Evolutionary conservation across 257 asterid species (phyloP).

Genomic region (Agastache rugosa): DNA sequence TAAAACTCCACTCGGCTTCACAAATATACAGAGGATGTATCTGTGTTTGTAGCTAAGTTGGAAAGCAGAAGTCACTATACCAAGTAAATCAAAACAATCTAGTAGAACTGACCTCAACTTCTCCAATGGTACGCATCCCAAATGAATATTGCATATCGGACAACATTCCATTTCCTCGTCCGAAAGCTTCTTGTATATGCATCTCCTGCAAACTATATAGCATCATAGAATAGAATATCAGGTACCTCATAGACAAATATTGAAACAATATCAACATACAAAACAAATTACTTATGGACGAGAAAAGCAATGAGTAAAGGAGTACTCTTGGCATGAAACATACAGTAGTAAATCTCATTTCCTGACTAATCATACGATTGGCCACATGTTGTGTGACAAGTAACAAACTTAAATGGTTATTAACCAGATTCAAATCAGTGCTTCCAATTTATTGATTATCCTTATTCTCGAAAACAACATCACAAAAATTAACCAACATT

Average conservation of each 20-base stretch:
- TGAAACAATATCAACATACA: background rate
- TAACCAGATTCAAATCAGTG: slow-evolving; percentile 11
- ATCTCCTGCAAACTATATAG: slow-evolving; percentile 62
- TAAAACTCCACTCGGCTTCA: background rate
- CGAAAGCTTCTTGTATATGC: slow-evolving; percentile 56
- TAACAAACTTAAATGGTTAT: slow-evolving; percentile 12
- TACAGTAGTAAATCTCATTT: background rate
- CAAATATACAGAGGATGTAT: background rate
- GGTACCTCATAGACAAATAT: background rate
- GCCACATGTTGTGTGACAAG: background rate
- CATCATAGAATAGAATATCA: slow-evolving; percentile 29
- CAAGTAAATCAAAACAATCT: slow-evolving; percentile 6
- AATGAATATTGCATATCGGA: slow-evolving; percentile 55
- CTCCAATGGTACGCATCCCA: slow-evolving; percentile 70
- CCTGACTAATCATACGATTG: slow-evolving; percentile 22
- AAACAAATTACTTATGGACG: slow-evolving; percentile 4
- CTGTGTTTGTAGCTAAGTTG: background rate
- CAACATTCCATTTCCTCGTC: slow-evolving; percentile 56
- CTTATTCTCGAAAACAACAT: slow-evolving; percentile 2
- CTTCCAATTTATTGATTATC: background rate
- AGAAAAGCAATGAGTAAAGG: slow-evolving; percentile 5
- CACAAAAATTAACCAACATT: slow-evolving; percentile 29
- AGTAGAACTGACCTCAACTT: slow-evolving; percentile 59
- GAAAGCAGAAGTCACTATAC: slow-evolving; percentile 2
- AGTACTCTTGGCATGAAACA: background rate